A percentile compares a stretch with the other conserved stretches of the same genome.
phyloP scores from a whole-genome alignment of 2,329 filamentous ascomycete genomes.

The Xylaria sp. region DNA sequence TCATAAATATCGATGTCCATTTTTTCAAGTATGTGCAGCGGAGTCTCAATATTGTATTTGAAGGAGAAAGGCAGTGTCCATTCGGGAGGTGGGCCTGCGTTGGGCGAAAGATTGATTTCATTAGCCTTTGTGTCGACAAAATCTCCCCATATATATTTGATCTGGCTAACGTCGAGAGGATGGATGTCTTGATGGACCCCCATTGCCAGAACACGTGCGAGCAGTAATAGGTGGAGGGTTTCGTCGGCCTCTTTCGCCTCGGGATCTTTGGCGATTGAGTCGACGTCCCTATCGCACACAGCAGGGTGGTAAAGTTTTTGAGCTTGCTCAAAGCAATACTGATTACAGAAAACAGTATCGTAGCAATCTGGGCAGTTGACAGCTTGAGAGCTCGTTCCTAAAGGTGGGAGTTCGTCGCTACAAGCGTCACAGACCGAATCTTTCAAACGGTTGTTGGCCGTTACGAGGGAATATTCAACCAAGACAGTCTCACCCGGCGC shows the following conservation, averaged over 20 bases:
- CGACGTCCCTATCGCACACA: conserved; percentile 74
- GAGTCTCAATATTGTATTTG: conserved; percentile 77
- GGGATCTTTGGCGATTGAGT: conserved; percentile 72
- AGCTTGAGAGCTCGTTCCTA: conserved; percentile 60
- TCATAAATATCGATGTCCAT: conserved; percentile 84
- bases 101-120: conserved; percentile 64
- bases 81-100: conserved; percentile 66
- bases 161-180: conserved; percentile 71
- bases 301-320: conserved; percentile 71
- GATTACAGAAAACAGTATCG: conserved; percentile 74
- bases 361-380: conserved; percentile 70
- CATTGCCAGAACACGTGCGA: conserved; percentile 73
- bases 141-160: conserved; percentile 77
- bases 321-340: conserved; percentile 68
- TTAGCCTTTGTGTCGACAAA: conserved; percentile 66
- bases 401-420: conserved; percentile 75
- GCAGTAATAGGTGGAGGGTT: conserved; percentile 71
- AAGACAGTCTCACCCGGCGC: conserved; percentile 80
- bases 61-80: conserved; percentile 84
- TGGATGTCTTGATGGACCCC: conserved; percentile 69
- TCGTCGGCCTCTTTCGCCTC: conserved; percentile 69
- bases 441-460: conserved; percentile 87
- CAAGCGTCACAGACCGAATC: conserved; percentile 92
- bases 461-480: conserved; percentile 85
- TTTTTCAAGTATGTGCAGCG: conserved; percentile 82